Evolutionary conservation across 2,329 filamentous ascomycete genomes (phyloP).

Genomic region (Camillea tinctor): DNA sequence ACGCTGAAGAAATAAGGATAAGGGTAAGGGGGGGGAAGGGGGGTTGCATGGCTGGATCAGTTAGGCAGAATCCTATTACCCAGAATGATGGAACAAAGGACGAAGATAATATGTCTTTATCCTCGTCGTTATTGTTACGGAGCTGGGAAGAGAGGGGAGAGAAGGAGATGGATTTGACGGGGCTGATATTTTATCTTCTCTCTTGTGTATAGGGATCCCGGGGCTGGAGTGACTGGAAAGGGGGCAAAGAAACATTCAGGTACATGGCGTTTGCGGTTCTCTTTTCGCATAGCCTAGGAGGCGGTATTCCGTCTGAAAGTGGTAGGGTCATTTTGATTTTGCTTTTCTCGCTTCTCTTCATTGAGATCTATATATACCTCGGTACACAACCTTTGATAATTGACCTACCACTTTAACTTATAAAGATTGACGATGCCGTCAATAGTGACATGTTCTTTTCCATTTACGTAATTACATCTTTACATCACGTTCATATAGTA

Average conservation of each 20-base stretch:
- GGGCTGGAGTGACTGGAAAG: too few species aligned
- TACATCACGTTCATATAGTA: neutral
- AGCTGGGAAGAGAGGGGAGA: too few species aligned
- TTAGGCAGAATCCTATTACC: too few species aligned
- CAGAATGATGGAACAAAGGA: too few species aligned
- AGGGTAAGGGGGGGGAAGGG: too few species aligned
- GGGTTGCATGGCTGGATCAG: too few species aligned
- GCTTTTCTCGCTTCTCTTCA: neutral
- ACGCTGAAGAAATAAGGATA: slow-evolving; percentile 30
- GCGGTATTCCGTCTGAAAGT: neutral
- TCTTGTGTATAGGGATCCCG: too few species aligned
- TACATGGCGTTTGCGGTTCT: neutral
- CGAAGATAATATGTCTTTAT: too few species aligned
- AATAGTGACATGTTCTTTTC: neutral
- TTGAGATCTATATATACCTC: neutral
- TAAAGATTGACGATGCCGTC: neutral
- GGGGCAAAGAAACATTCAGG: too few species aligned
- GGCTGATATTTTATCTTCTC: too few species aligned
- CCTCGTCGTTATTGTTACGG: too few species aligned
- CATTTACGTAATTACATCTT: neutral
- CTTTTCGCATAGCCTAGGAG: neutral
- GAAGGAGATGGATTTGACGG: too few species aligned
- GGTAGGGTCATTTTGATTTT: neutral
- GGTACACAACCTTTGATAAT: neutral
- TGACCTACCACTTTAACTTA: neutral